These are phyloP conservation scores for Aspergillus nomiae DNA, from an alignment of 2,329 filamentous ascomycete species.

Conservation along the genomic window DNA sequence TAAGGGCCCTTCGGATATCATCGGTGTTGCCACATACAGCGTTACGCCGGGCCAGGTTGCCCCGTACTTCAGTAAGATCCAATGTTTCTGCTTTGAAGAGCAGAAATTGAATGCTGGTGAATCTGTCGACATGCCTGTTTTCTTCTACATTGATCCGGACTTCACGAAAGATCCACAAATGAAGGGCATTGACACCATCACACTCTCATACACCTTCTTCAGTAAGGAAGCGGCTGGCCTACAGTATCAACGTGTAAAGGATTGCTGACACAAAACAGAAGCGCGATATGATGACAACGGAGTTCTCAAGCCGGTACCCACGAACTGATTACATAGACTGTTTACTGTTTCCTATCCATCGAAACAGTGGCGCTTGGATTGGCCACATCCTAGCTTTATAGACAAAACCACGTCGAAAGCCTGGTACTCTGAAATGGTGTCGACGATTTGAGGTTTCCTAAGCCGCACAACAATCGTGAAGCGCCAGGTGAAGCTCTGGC, in stretches of 20 bases:
- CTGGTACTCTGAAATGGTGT: background rate
- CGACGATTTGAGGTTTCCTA: background rate
- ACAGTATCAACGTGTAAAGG: background rate
- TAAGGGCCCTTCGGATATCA: constrained; percentile 85
- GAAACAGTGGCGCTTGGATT: background rate
- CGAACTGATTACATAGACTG: constrained; percentile 12
- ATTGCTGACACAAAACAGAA: constrained; percentile 57
- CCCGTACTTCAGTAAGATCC: constrained; percentile 98
- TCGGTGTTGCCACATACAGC: constrained; percentile 96
- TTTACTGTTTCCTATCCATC: background rate
- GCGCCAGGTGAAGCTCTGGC: background rate
- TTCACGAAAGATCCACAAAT: constrained; percentile 89
- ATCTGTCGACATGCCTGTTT: constrained; percentile 98
- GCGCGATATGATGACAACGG: constrained; percentile 83
- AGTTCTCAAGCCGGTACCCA: constrained; percentile 61
- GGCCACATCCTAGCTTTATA: background rate
- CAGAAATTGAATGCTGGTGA: constrained; percentile 93
- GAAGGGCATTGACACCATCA: constrained; percentile 92
- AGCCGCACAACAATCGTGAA: background rate
- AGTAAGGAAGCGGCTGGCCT: constrained; percentile 60
- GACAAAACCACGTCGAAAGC: background rate
- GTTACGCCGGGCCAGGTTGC: constrained; percentile 95
- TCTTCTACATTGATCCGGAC: constrained; percentile 98
- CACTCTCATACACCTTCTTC: constrained; percentile 96
- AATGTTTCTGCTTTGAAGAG: constrained; percentile 99